phyloP scores from a whole-genome alignment of 164 flowering plant species.

The Piper betle region DNA sequence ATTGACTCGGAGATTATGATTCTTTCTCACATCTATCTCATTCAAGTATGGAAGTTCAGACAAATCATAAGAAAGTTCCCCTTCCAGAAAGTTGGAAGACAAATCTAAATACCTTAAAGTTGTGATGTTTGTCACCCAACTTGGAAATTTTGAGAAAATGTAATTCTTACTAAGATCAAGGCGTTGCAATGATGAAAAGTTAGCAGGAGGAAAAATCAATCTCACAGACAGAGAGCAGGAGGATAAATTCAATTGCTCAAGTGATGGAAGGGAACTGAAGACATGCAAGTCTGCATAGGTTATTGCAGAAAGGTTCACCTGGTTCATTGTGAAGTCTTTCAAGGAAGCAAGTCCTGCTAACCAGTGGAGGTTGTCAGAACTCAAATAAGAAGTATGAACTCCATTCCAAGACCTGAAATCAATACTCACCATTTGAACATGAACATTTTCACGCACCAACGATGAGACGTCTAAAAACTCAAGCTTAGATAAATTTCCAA shows the following conservation, averaged over 20 bases:
- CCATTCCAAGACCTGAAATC: no score
- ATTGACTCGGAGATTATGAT: not conserved
- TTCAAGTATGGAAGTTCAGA: not conserved
- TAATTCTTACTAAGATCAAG: not conserved
- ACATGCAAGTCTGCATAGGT: not conserved
- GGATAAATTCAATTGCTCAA: not conserved
- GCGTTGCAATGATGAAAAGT: not conserved
- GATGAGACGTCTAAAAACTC: not conserved
- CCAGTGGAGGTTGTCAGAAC: not conserved
- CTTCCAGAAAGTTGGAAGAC: not conserved
- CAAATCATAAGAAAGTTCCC: not conserved
- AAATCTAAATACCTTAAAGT: not conserved
- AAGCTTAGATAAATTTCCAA: not conserved
- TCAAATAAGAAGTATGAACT: not conserved
- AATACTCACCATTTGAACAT: no score
- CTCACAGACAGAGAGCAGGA: not conserved
- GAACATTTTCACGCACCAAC: not conserved
- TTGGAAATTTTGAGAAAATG: not conserved
- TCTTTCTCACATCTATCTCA: not conserved
- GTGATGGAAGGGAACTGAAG: constrained; percentile 7
- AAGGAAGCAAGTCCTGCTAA: not conserved
- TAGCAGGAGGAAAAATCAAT: not conserved
- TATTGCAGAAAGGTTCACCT: not conserved
- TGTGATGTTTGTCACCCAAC: not conserved
- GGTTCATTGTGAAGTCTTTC: not conserved